phyloP scores from a whole-genome alignment of 2,329 filamentous ascomycete species.

The Fusarium graminum region DNA sequence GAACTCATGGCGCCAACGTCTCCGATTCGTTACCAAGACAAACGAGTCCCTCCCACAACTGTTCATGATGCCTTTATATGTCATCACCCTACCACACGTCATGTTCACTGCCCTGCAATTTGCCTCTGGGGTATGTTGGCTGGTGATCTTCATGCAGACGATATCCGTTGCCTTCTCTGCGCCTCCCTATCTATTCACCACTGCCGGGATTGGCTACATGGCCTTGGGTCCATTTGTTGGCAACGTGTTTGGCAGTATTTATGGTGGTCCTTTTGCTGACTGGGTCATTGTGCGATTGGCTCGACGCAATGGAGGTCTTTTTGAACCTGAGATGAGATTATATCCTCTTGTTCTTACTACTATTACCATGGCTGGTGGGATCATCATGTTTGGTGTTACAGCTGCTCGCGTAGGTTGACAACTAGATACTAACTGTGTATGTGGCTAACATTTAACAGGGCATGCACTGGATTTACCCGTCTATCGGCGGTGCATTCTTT shows the following conservation, averaged over 20 bases:
- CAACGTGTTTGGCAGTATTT: slow-evolving; percentile 55
- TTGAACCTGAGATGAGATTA: slow-evolving; percentile 61
- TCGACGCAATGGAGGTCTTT: slow-evolving; percentile 56
- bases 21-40: slow-evolving; percentile 39
- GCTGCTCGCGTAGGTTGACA: slow-evolving; percentile 50
- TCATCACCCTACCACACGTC: slow-evolving; percentile 55
- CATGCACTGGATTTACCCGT: slow-evolving; percentile 59
- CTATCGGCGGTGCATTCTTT: slow-evolving; percentile 54
- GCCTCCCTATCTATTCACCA: slow-evolving; percentile 51
- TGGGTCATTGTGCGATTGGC: slow-evolving; percentile 55
- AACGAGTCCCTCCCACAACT: slow-evolving; percentile 33
- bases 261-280: slow-evolving; percentile 57
- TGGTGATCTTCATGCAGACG: slow-evolving; percentile 47
- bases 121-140: slow-evolving; percentile 48
- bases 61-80: slow-evolving; percentile 39
- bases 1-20: slow-evolving; percentile 39
- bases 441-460: slow-evolving; percentile 48
- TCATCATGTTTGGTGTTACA: slow-evolving; percentile 58
- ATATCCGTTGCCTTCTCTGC: slow-evolving; percentile 54
- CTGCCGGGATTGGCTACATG: slow-evolving; percentile 50
- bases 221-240: slow-evolving; percentile 53
- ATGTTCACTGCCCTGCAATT: slow-evolving; percentile 57
- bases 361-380: slow-evolving; percentile 52
- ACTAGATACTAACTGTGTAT: rapidly evolving
- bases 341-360: slow-evolving; percentile 51